A percentile compares a stretch with the other conserved stretches of the same genome.
Evolutionary conservation across 2,329 filamentous ascomycete species (phyloP).

Genomic region (Juglanconis oblonga): DNA sequence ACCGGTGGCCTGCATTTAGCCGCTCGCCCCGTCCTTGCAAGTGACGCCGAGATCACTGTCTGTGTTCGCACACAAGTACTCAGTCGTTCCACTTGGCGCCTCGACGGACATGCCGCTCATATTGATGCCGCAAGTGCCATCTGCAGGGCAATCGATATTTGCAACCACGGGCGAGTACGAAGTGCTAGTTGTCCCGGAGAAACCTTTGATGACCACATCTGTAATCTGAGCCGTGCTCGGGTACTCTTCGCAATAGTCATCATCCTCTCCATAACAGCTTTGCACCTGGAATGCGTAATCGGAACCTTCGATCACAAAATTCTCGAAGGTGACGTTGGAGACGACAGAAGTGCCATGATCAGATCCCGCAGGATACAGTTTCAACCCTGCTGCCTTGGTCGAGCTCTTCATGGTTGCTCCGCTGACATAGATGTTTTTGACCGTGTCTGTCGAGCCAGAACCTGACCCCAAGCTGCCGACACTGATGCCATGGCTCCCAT

Average conservation of each 20-base stretch:
- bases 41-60: constrained; percentile 7
- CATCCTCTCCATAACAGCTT: constrained; percentile 38
- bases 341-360: constrained; percentile 35
- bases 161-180: constrained; percentile 33
- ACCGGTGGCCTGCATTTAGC: neutral
- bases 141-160: constrained; percentile 35
- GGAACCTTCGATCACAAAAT: constrained; percentile 33
- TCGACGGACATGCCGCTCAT: constrained; percentile 32
- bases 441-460: constrained; percentile 32
- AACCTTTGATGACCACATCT: constrained; percentile 33
- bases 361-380: constrained; percentile 41
- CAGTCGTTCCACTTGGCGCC: constrained; percentile 24
- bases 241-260: constrained; percentile 31
- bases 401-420: constrained; percentile 28
- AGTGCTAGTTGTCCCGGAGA: constrained; percentile 35
- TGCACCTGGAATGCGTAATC: constrained; percentile 45
- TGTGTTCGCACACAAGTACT: constrained; percentile 17
- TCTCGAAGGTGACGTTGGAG: constrained; percentile 38
- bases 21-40: constrained; percentile 14
- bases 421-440: constrained; percentile 40
- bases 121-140: constrained; percentile 35
- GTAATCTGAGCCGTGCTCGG: constrained; percentile 33
- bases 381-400: constrained; percentile 7
- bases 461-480: constrained; percentile 43
- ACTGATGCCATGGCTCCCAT: constrained; percentile 43